phyloP scores from a whole-genome alignment of 164 flowering plant species.

The Stephania cephalantha region DNA sequence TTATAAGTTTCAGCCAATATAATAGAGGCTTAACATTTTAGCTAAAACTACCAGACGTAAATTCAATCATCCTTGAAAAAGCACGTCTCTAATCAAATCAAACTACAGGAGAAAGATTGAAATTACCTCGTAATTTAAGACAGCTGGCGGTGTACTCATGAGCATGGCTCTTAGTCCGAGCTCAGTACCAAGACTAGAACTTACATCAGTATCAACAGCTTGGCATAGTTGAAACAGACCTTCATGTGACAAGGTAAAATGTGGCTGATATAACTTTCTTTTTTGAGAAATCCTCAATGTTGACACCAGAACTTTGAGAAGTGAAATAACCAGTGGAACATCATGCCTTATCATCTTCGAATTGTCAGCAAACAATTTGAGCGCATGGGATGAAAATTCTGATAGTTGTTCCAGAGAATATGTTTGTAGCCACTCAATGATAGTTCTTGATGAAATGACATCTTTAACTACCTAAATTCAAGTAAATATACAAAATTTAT shows the following conservation, averaged over 20 bases:
- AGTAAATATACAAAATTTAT: constrained; percentile 12
- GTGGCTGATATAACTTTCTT: constrained; percentile 59
- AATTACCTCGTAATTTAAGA: constrained; percentile 42
- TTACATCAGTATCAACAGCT: constrained; percentile 26
- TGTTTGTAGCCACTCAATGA: constrained; percentile 61
- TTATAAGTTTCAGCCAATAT: no score
- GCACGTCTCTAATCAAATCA: background rate
- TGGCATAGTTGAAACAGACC: constrained; percentile 44
- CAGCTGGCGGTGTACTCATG: constrained; percentile 54
- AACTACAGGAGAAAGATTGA: constrained; percentile 15
- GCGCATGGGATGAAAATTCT: constrained; percentile 52
- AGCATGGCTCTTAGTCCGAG: constrained; percentile 58
- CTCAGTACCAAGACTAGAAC: constrained; percentile 30
- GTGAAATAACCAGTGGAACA: constrained; percentile 23
- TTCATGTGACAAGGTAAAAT: constrained; percentile 56
- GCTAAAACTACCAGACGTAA: background rate
- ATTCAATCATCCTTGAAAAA: background rate
- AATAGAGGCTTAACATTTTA: background rate
- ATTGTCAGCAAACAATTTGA: constrained; percentile 34
- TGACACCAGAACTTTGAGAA: constrained; percentile 38
- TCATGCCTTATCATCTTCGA: constrained; percentile 27
- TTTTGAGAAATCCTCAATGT: constrained; percentile 63
- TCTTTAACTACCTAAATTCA: constrained; percentile 47
- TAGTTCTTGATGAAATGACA: constrained; percentile 38
- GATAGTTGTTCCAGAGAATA: constrained; percentile 67